Evolutionary conservation across 345 rosid genomes (phyloP), one percentile per base, ranked within the genome.

Genomic region (Clausena lansium): DNA sequence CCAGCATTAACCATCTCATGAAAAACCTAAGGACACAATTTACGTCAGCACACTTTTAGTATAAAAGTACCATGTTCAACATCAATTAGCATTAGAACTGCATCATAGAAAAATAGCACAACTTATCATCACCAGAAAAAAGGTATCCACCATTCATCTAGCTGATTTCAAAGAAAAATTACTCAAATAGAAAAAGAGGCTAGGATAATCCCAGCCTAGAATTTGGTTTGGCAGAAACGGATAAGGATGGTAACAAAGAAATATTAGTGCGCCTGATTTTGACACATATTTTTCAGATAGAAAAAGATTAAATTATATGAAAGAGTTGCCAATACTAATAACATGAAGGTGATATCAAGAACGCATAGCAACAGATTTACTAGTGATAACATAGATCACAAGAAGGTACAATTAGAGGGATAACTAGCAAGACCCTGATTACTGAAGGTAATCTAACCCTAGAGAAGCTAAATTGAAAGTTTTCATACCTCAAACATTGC

Each of bases 1-100:
- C 96, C 97, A 79, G 94, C 85, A 91, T 89, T 95, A 70, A 89
- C 87, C 99, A 95, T 95, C 87, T 93, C 84, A 81, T 95, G 98
- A 80, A 95, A 95, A 61, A 95, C 97, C 99, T 95, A 75, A 17
- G 52, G 65, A 75, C 73, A 73, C 62, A 78, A 61, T 22, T 66
- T 41, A 74, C 66, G n/a, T 65, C 41, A 77, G 30, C 73, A 57
- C 27, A 47, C 59, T 38, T 71, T 54, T 30, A 28, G 33, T n/a
- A 30, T 19, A 47, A 8, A 47, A 32, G 57, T 24, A 41, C 39
- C 13, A 63, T 30, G 30, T 73, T 61, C 15, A 57, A 58, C 60
- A 75, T 25, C 45, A 63, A 35, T n/a, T 15, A 45, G 71, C 62
- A 75, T 64, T 0, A 22, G 50, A 75, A n/a, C 61, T 30, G 22